These are phyloP conservation scores for Arthrobotrys entomopaga DNA, from an alignment of 2,329 filamentous ascomycete species.

Conservation along the genomic window DNA sequence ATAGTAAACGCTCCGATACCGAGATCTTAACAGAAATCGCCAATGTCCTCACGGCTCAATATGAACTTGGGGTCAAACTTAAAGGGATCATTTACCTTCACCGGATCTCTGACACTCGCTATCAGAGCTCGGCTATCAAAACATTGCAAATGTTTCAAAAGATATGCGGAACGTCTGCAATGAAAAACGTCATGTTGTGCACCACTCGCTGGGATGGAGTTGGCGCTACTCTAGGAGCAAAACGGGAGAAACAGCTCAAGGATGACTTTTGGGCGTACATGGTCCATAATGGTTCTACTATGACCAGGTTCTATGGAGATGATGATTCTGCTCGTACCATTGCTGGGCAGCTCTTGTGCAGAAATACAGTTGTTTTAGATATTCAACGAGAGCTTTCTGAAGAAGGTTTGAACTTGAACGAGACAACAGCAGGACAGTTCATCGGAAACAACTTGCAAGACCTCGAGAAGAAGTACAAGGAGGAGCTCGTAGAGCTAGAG, in stretches of 20 bases:
- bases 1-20: slow-evolving; percentile 58
- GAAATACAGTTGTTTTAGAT: slow-evolving; percentile 51
- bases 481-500: slow-evolving; percentile 14
- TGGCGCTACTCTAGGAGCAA: slow-evolving; percentile 31
- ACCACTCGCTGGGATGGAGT: slow-evolving; percentile 62
- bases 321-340: slow-evolving; percentile 45
- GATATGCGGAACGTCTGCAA: slow-evolving; percentile 61
- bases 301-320: slow-evolving; percentile 53
- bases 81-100: slow-evolving; percentile 62
- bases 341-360: background rate
- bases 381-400: slow-evolving; percentile 58
- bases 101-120: slow-evolving; percentile 61
- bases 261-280: slow-evolving; percentile 56
- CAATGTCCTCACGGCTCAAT: slow-evolving; percentile 57
- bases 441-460: slow-evolving; percentile 28
- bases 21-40: slow-evolving; percentile 60
- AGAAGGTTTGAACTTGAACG: slow-evolving; percentile 50
- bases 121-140: slow-evolving; percentile 60
- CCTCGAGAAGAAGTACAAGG: slow-evolving; percentile 22
- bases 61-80: slow-evolving; percentile 57
- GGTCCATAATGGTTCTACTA: slow-evolving; percentile 49
- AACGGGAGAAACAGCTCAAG: slow-evolving; percentile 56
- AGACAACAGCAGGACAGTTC: slow-evolving; percentile 56
- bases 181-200: slow-evolving; percentile 61
- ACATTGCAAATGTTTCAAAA: slow-evolving; percentile 62